Conservation (phyloP, 345 rosid genomes). For the Melaleuca alternifolia region DNA sequence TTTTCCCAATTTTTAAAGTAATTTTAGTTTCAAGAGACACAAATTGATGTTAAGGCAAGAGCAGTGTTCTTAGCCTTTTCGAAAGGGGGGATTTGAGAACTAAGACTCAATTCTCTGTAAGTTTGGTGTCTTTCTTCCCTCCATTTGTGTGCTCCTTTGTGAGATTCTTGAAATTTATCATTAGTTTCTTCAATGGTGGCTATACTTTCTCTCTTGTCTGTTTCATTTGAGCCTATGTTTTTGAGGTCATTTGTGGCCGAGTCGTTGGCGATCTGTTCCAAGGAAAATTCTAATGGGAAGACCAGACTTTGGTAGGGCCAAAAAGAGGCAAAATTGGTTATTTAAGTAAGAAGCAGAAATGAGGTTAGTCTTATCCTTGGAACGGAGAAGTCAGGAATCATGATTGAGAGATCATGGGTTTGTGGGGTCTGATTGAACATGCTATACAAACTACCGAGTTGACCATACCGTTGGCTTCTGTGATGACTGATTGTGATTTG, state of each 20-base stretch:
- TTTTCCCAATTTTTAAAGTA: not conserved
- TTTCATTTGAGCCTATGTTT: not conserved
- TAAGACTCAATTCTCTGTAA: not conserved
- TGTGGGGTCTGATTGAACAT: not conserved
- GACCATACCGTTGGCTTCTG: not conserved
- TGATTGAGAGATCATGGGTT: not conserved
- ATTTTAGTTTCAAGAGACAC: not conserved
- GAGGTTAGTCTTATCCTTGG: not conserved
- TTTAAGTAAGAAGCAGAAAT: not conserved
- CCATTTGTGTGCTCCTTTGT: not conserved
- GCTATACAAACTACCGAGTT: not conserved
- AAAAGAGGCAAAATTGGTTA: not conserved
- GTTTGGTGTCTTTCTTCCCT: not conserved
- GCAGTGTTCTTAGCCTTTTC: not conserved
- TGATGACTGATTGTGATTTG: not conserved
- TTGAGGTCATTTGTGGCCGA: not conserved
- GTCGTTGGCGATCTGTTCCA: not conserved
- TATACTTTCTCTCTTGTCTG: not conserved
- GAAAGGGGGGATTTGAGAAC: not conserved
- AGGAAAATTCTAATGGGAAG: not conserved
- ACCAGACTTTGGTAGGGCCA: not conserved
- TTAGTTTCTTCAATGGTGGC: not conserved
- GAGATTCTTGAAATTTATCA: not conserved
- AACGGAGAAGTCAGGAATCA: not conserved
- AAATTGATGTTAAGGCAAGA: not conserved